Conservation (phyloP, 257 asterid genomes). For the Solanum gandarillasii region DNA sequence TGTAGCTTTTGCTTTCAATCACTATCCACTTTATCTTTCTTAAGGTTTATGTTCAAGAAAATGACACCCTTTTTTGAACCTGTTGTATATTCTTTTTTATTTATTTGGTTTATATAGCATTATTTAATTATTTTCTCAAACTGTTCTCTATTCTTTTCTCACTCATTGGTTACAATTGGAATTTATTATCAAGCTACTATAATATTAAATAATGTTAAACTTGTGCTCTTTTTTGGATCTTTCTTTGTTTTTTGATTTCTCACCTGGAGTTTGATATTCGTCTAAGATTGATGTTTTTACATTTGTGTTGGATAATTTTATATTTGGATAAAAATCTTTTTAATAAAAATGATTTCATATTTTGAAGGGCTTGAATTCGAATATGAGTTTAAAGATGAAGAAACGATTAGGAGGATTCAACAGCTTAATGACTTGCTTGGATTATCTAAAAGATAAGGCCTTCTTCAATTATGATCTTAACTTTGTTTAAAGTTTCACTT, state of each 20-base stretch:
- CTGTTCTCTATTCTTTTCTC: background rate
- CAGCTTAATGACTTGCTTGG: background rate
- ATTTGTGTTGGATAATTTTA: background rate
- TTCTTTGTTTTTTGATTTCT: background rate
- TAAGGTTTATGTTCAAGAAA: background rate
- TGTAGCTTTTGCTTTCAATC: background rate
- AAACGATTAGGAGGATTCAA: background rate
- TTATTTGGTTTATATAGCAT: background rate
- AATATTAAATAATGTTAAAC: background rate
- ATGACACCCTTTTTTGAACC: background rate
- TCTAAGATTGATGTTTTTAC: rapidly evolving
- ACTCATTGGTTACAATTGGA: background rate
- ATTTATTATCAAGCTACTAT: background rate
- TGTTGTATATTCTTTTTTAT: background rate
- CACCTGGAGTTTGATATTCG: background rate
- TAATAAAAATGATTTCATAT: too few relatives aligned
- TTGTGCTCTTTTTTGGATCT: background rate
- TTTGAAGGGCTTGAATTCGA: background rate
- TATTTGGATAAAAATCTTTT: background rate
- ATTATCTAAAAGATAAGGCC: too few relatives aligned
- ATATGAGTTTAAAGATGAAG: background rate
- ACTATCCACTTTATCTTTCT: background rate
- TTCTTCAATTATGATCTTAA: background rate
- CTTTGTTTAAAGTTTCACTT: background rate
- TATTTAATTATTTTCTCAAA: background rate